A percentile compares a stretch with the other conserved stretches of the same genome.
phyloP scores from a whole-genome alignment of 2,329 filamentous ascomycete species.

The Fusarium avenaceum region DNA sequence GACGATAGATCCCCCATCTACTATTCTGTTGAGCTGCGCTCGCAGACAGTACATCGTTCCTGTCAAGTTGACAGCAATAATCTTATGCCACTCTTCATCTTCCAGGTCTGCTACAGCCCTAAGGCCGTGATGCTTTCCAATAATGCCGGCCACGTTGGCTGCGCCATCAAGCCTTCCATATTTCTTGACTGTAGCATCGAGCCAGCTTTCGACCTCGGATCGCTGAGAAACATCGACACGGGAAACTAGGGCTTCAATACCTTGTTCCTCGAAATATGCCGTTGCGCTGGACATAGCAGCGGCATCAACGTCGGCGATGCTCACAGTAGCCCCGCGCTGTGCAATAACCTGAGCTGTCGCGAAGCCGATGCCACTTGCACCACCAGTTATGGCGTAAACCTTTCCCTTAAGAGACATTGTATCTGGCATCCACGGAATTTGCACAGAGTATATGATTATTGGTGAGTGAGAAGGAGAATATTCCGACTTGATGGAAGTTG shows the following conservation, averaged over 20 bases:
- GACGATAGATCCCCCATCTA: constrained; percentile 68
- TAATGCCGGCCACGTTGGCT: constrained; percentile 68
- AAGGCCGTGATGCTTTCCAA: constrained; percentile 60
- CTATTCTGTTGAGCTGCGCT: constrained; percentile 58
- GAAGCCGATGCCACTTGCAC: constrained; percentile 60
- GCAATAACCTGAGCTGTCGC: constrained; percentile 57
- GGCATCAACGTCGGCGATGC: constrained; percentile 56
- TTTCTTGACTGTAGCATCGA: constrained; percentile 59
- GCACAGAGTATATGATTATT: neutral
- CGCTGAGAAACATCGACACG: constrained; percentile 64
- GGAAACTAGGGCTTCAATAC: constrained; percentile 52
- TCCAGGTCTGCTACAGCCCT: constrained; percentile 59
- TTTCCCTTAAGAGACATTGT: constrained; percentile 53
- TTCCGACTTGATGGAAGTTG: neutral
- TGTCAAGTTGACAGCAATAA: constrained; percentile 64
- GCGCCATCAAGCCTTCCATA: constrained; percentile 68
- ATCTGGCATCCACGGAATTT: neutral
- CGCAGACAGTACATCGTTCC: constrained; percentile 66
- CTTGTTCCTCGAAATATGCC: constrained; percentile 50
- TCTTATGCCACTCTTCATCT: constrained; percentile 63
- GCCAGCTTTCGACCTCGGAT: constrained; percentile 65
- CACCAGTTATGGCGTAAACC: constrained; percentile 59
- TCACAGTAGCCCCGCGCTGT: constrained; percentile 55
- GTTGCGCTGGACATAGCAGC: constrained; percentile 49
- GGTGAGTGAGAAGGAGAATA: too few species aligned